Percentiles rank a stretch among this genome's conserved stretches.
These are phyloP conservation scores for Orbilia brochopaga DNA, from an alignment of 2,329 filamentous ascomycete genomes.

Conservation along the genomic window DNA sequence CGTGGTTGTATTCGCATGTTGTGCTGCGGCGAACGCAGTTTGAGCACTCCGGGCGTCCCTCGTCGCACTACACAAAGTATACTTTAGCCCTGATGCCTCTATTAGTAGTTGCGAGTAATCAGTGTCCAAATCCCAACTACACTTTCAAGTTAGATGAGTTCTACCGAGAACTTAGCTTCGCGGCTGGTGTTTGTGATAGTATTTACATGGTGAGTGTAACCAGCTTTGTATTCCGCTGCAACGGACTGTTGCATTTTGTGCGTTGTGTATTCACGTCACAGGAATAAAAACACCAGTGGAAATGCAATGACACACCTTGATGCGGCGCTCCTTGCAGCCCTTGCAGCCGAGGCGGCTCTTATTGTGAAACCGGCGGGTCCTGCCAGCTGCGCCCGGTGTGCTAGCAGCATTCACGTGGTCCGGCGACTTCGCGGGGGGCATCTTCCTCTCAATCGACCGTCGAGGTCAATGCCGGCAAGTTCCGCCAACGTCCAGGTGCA, in stretches of 20 bases:
- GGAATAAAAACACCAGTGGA: neutral
- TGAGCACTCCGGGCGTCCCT: constrained; percentile 22
- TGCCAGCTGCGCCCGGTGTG: neutral
- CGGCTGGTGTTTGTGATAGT: too few species aligned
- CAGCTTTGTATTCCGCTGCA: too few species aligned
- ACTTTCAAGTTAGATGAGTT: too few species aligned
- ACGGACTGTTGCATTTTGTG: constrained; percentile 31
- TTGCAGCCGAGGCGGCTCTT: constrained; percentile 46
- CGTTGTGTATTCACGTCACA: constrained; percentile 11
- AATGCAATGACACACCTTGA: constrained; percentile 32
- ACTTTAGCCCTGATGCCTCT: neutral
- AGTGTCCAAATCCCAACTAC: neutral
- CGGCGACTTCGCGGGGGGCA: neutral
- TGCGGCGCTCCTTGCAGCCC: constrained; percentile 41
- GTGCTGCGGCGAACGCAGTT: constrained; percentile 38
- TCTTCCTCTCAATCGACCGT: neutral
- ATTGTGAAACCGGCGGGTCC: constrained; percentile 44
- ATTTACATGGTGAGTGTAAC: too few species aligned
- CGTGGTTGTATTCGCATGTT: constrained; percentile 18
- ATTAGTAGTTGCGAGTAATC: neutral
- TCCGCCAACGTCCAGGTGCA: too few species aligned
- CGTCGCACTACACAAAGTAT: constrained; percentile 27
- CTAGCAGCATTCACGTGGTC: neutral
- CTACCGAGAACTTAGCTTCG: too few species aligned
- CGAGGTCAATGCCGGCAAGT: too few species aligned